Percentiles rank a stretch among this genome's conserved stretches.
Conservation (phyloP, 2,329 filamentous ascomycete genomes). For the Arthrobotrys sinensis region DNA sequence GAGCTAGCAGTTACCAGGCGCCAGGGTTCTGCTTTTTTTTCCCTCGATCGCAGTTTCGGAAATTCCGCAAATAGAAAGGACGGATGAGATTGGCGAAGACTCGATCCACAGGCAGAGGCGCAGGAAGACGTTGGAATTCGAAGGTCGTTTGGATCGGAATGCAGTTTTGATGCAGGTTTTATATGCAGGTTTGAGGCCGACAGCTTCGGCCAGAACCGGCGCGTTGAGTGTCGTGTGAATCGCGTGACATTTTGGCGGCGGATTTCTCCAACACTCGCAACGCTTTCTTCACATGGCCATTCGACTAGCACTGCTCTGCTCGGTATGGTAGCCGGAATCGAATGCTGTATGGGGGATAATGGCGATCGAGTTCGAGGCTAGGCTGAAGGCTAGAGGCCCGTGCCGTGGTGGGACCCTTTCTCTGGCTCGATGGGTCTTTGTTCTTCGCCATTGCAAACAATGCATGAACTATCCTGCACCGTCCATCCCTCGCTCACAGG, state of each 20-base stretch:
- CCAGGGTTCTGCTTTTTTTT: background rate
- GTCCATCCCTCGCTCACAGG: slow-evolving; percentile 37
- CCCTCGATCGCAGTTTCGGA: slow-evolving; percentile 7
- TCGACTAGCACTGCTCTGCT: too few species aligned
- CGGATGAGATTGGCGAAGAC: background rate
- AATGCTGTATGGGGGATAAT: background rate
- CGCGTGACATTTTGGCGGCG: slow-evolving; percentile 41
- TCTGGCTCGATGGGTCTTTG: slow-evolving; percentile 4
- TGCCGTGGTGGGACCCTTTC: slow-evolving; percentile 40
- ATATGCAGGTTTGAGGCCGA: slow-evolving; percentile 11
- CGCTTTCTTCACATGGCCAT: background rate
- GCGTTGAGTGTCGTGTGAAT: slow-evolving; percentile 57
- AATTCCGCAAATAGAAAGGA: slow-evolving; percentile 17
- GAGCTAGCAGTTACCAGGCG: background rate
- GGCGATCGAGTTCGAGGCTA: background rate
- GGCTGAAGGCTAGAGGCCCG: slow-evolving; percentile 17
- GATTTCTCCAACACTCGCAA: slow-evolving; percentile 47
- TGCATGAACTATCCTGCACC: slow-evolving; percentile 40
- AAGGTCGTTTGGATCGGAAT: slow-evolving; percentile 43
- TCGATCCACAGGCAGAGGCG: slow-evolving; percentile 18
- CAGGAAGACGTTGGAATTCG: slow-evolving; percentile 15
- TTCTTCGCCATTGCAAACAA: slow-evolving; percentile 27
- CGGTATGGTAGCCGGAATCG: too few species aligned
- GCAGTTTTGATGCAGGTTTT: slow-evolving; percentile 29
- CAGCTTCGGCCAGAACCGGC: slow-evolving; percentile 44